Evolutionary conservation across 352 stramenopile species (phyloP).

Genomic region (Elongisporangium senticosum): DNA sequence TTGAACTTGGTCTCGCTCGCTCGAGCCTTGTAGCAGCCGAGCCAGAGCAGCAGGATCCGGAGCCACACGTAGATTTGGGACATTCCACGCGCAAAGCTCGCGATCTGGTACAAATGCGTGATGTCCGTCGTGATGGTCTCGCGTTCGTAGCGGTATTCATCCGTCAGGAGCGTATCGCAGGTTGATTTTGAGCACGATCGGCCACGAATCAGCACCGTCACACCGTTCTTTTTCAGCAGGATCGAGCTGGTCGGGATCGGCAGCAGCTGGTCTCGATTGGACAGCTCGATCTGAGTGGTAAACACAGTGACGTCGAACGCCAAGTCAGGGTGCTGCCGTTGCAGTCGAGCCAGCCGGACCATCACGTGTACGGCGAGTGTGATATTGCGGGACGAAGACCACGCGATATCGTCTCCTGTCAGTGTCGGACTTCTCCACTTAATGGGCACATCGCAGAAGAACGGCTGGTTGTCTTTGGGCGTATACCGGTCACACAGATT

Average conservation of each 20-base stretch:
- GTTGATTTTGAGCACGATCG: background rate
- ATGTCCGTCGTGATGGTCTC: slow-evolving; percentile 27
- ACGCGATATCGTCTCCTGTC: no score
- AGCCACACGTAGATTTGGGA: slow-evolving; percentile 45
- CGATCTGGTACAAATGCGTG: slow-evolving; percentile 20
- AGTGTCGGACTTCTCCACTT: slow-evolving; percentile 3
- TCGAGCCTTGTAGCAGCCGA: no score
- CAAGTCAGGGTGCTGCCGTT: slow-evolving; percentile 10
- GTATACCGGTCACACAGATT: no score
- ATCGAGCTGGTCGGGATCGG: slow-evolving; percentile 1
- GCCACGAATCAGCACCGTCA: slow-evolving; percentile 20
- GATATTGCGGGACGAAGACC: slow-evolving; percentile 2
- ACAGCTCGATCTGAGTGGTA: slow-evolving; percentile 1
- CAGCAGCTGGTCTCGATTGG: background rate
- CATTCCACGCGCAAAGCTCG: slow-evolving; percentile 17
- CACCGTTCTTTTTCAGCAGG: slow-evolving; percentile 12
- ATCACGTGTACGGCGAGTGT: slow-evolving; percentile 17
- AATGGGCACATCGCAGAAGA: slow-evolving; percentile 12
- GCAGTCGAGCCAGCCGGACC: slow-evolving; percentile 6
- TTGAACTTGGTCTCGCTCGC: no score
- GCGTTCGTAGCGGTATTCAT: slow-evolving; percentile 51
- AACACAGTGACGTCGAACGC: slow-evolving; percentile 11
- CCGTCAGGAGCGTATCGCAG: slow-evolving; percentile 32
- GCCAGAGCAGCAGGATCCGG: slow-evolving; percentile 17
- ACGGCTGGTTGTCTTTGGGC: background rate